These are phyloP conservation scores for Bonia amplexicaulis DNA, from an alignment of 176 grass and related monocot genomes.

Conservation along the genomic window DNA sequence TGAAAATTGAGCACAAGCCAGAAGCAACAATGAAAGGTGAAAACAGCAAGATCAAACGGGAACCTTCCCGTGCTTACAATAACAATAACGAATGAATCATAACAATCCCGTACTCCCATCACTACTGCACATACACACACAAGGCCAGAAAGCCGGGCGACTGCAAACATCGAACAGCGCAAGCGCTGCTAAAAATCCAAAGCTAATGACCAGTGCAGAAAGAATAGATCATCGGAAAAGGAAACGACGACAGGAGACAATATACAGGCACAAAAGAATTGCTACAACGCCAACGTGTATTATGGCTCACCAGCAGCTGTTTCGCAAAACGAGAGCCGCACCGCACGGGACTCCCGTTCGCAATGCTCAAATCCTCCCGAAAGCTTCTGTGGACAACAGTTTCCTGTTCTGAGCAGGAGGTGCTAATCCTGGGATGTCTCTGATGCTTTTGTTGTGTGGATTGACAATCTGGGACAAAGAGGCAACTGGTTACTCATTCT, in stretches of 20 bases:
- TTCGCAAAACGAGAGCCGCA: constrained; percentile 2
- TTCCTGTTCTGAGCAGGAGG: constrained; percentile 86
- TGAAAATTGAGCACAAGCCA: no score
- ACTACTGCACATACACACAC: constrained; percentile 48
- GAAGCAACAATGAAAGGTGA: not conserved
- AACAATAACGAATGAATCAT: not conserved
- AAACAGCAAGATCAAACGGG: not conserved
- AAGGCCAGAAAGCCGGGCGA: not conserved
- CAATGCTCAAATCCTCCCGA: constrained; percentile 40
- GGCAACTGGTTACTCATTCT: not conserved
- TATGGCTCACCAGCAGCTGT: not conserved
- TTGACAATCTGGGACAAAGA: constrained; percentile 61
- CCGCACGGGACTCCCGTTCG: not conserved
- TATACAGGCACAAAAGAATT: constrained; percentile 59
- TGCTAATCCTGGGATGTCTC: constrained; percentile 85
- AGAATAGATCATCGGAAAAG: constrained; percentile 21
- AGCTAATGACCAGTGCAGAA: constrained; percentile 27
- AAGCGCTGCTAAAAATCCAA: constrained; percentile 17
- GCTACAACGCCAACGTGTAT: constrained; percentile 29
- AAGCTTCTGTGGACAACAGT: constrained; percentile 53
- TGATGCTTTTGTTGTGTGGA: constrained; percentile 77
- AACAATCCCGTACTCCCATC: not conserved
- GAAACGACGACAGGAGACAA: constrained; percentile 17
- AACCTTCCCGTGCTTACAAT: not conserved
- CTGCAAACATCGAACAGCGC: constrained; percentile 1